A percentile compares a stretch with the other conserved stretches of the same genome.
phyloP scores from a whole-genome alignment of 164 flowering plant genomes.

The Vitis rotundifolia region DNA sequence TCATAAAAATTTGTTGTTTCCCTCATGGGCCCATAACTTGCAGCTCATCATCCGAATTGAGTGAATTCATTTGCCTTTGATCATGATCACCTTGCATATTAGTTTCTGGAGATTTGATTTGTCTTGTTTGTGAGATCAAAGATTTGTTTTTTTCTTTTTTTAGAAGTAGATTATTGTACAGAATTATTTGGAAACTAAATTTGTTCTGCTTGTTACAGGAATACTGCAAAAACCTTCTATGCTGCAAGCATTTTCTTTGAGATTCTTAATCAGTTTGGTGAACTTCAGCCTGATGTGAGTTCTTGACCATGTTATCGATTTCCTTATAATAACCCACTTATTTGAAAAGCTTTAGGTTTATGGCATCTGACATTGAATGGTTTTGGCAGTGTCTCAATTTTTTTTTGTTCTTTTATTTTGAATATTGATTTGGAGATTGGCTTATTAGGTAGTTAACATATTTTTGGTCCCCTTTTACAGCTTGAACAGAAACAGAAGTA shows the following conservation, averaged over 20 bases:
- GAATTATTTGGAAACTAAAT: neutral
- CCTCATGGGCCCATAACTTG: no score
- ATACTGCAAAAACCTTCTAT: constrained; percentile 94
- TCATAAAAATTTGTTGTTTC: no score
- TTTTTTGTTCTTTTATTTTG: no score
- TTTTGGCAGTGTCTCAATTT: neutral
- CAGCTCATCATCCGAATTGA: no score
- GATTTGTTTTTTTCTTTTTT: neutral
- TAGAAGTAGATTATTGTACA: neutral
- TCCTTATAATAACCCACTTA: neutral
- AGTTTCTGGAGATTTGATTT: neutral
- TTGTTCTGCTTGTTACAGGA: constrained; percentile 47
- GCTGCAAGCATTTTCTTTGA: constrained; percentile 99
- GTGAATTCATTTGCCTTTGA: no score
- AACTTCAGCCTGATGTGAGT: constrained; percentile 90
- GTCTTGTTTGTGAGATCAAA: neutral
- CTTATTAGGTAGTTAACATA: neutral
- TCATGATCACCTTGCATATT: no score
- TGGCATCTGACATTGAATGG: neutral
- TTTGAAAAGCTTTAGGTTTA: neutral
- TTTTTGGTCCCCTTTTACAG: constrained; percentile 36
- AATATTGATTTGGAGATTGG: neutral
- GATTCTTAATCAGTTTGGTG: constrained; percentile 90
- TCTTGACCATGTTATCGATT: constrained; percentile 1
- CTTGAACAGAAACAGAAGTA: constrained; percentile 95